Base-by-base conservation (phyloP, 768 basidiomycete genomes). In the Lactifluus volemus region DNA sequence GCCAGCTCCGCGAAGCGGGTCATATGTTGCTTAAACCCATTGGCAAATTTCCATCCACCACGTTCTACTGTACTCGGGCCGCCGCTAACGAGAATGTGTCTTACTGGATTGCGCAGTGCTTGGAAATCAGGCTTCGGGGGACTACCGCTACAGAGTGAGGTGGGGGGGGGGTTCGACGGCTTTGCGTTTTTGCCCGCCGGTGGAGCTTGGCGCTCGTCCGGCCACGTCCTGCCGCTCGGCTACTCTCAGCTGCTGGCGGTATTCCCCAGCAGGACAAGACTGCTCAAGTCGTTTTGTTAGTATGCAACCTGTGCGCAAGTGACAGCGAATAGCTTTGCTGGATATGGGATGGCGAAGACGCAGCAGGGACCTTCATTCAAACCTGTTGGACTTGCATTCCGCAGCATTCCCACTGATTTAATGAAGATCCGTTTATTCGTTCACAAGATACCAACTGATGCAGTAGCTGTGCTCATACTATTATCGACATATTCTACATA, bases 141-240 rank as follows among this genome's bases (percentile, higher is more conserved):
- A 12, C 66, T 85, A 6, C 70, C 25, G 71, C 47, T 66, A 70
- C 3, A 79, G 75, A 34, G 4, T 34, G 32, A 25, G 25, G 25
- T 25, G 25, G 25, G 25, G 25, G 25, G 25, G 25, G 32, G 32
- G 6, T 34, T 34, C 32, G 32, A 9, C 4, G 32, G 32, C 6
- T 6, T 34, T 5, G 76, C 55, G 76, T 86, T 54, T 9, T 38
- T 82, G 7, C 81, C 81, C 67, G 84, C 84, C 7, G 17, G 85
- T 85, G 67, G 84, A 84, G 30, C 72, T 83, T 1, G 84, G 84
- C 1, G 83, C 81, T 21, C 70, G 73, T 29, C 81, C 80, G 79
- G 69, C 71, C 72, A 73, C 55, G 80, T 86, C 15, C 70, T 88
- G n/a, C 36, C 73, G 73, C n/a, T 83, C 82, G 81, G 80, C 74